These are phyloP conservation scores for Pleurotus cornucopiae DNA, from an alignment of 768 basidiomycete species.

Conservation along the genomic window DNA sequence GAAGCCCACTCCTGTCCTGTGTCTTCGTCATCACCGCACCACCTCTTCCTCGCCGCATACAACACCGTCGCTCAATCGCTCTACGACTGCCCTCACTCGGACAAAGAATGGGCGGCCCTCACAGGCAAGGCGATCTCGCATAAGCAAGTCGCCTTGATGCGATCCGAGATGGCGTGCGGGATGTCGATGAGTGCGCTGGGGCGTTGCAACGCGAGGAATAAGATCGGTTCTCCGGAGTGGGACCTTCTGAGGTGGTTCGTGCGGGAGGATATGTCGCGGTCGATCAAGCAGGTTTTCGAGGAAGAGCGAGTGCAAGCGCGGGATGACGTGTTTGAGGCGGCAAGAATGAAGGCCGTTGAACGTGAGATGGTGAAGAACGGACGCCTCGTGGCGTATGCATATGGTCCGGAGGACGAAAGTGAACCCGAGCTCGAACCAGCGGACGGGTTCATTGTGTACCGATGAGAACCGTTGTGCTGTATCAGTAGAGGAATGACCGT, in stretches of 20 bases:
- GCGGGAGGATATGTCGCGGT: neutral
- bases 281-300: neutral
- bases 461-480: no score
- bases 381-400: neutral
- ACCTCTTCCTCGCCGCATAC: neutral
- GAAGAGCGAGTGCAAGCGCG: neutral
- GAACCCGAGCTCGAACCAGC: no score
- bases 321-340: neutral
- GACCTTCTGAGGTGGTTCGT: neutral
- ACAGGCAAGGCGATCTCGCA: neutral
- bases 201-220: no score
- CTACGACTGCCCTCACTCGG: neutral
- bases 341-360: neutral
- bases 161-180: neutral
- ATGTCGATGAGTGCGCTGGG: neutral
- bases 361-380: neutral
- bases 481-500: no score
- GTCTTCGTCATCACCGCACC: neutral
- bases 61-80: neutral
- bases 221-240: neutral
- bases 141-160: neutral
- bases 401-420: conserved; percentile 18
- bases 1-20: neutral
- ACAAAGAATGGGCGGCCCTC: neutral
- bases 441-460: no score